phyloP scores from a whole-genome alignment of 805 yeast genomes.

The Wickerhamomyces canadensis region DNA sequence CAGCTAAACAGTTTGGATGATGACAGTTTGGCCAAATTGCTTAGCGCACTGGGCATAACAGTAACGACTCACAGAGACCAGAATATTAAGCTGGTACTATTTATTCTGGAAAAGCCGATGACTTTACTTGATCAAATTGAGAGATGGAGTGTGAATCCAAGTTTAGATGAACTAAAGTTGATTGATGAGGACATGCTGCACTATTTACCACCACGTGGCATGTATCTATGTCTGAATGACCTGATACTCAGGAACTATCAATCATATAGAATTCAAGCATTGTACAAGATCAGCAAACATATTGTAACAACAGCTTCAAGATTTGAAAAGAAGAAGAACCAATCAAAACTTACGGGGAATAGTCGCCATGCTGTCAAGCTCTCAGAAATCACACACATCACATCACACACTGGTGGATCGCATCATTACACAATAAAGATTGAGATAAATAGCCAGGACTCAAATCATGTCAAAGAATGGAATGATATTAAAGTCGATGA shows the following conservation, averaged over 20 bases:
- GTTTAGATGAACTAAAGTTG: background rate
- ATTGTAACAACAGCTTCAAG: conserved; percentile 7
- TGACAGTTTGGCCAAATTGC: background rate
- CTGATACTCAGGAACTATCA: conserved; percentile 5
- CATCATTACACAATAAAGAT: background rate
- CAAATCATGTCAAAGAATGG: conserved; percentile 11
- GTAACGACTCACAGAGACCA: too few relatives aligned
- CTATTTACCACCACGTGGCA: background rate
- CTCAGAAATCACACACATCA: background rate
- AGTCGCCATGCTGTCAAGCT: conserved; percentile 16
- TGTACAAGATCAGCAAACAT: conserved; percentile 8
- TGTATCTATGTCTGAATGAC: conserved; percentile 10
- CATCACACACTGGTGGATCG: background rate
- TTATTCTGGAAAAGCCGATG: too few relatives aligned
- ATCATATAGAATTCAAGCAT: conserved; percentile 1
- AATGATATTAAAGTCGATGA: conserved; percentile 9
- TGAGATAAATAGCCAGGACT: conserved; percentile 2
- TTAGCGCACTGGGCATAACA: background rate
- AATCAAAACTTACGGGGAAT: conserved; percentile 11
- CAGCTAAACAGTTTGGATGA: background rate
- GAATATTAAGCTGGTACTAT: too few relatives aligned
- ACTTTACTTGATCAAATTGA: background rate
- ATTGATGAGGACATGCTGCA: background rate
- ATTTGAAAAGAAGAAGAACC: conserved; percentile 9
- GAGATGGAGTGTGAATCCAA: background rate